Percentiles rank a stretch among this genome's conserved stretches.
Evolutionary conservation across 1,284 basidiomycete genomes (phyloP).

Genomic region (Athelia psychrophila): DNA sequence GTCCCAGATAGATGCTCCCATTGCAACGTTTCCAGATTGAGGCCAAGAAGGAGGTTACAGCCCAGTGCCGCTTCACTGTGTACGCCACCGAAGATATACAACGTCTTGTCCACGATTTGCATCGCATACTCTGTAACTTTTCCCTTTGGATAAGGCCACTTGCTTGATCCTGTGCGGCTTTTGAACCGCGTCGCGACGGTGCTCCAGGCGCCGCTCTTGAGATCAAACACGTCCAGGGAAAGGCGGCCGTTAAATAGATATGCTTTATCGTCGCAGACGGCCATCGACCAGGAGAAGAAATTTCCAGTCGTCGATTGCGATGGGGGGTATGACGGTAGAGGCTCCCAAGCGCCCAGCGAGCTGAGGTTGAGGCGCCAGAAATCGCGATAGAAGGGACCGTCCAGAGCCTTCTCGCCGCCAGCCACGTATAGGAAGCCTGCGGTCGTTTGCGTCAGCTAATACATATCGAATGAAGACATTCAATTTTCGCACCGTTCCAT

Average conservation of each 20-base stretch:
- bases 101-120: constrained; percentile 21
- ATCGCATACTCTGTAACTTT: constrained; percentile 22
- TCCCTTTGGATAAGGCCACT: constrained; percentile 24
- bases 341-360: constrained; percentile 26
- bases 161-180: constrained; percentile 12
- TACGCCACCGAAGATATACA: constrained; percentile 28
- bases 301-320: constrained; percentile 9
- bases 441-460: background rate
- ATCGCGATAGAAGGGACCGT: constrained; percentile 28
- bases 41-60: constrained; percentile 18
- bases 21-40: constrained; percentile 17
- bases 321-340: constrained; percentile 26
- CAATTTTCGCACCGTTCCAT: constrained; percentile 15
- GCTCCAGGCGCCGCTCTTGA: constrained; percentile 27
- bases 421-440: constrained; percentile 30
- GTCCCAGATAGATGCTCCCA: constrained; percentile 20
- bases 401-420: constrained; percentile 23
- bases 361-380: constrained; percentile 30
- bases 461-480: background rate
- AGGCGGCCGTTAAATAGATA: constrained; percentile 28
- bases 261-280: constrained; percentile 27
- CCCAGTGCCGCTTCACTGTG: constrained; percentile 14
- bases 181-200: constrained; percentile 25
- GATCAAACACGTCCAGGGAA: constrained; percentile 29
- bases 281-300: constrained; percentile 22